Evolutionary conservation across 345 rosid species (phyloP), one percentile per base, ranked within the genome.

Genomic region (Jatropha curcas): DNA sequence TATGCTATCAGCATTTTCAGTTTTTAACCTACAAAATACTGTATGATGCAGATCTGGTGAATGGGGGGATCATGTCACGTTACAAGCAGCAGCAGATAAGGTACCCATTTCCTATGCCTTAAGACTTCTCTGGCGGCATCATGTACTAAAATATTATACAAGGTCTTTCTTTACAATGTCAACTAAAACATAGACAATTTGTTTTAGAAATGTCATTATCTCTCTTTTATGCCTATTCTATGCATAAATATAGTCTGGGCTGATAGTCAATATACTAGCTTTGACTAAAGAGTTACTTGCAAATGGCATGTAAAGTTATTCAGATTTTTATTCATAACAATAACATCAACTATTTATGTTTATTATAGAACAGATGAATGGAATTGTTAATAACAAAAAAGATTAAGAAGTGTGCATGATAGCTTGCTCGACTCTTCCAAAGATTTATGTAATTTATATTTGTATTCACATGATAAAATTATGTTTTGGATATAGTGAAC

Each of bases 31-130:
- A 60, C 61, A 58, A 66, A 51, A 39, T 4, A 35, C 57, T 65
- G 72, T 20, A 68, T 84, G 70, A 34, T 83, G 80, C 85, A 92
- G 98, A 80, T 70, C 81, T 79, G 98, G 97, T 69, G 97, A 94
- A 78, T 94, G 97, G 97, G 98, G 97, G 31, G 98, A 94, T 76
- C 98, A 94, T 79, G 78, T 94, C 30, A 94, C 97, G 48, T 78
- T 94, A 74, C 98, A 94, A 88, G 95, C 98, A 60, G 98, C 97
- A 58, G 97, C 98, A 51, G 98, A 94, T 79, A 92, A 86, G 91
- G 98, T 91, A 33, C 60, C n/a, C n/a, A n/a, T n/a, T n/a, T n/a
- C n/a, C n/a, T n/a, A n/a, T 41, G 11, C 45, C 45, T 41, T 41
- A 7, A 41, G 4, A 41, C 13, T 41, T 10, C 8, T 41, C 45